These are phyloP conservation scores for Polyporus tsugae DNA, from an alignment of 1,284 basidiomycete genomes.

Conservation along the genomic window DNA sequence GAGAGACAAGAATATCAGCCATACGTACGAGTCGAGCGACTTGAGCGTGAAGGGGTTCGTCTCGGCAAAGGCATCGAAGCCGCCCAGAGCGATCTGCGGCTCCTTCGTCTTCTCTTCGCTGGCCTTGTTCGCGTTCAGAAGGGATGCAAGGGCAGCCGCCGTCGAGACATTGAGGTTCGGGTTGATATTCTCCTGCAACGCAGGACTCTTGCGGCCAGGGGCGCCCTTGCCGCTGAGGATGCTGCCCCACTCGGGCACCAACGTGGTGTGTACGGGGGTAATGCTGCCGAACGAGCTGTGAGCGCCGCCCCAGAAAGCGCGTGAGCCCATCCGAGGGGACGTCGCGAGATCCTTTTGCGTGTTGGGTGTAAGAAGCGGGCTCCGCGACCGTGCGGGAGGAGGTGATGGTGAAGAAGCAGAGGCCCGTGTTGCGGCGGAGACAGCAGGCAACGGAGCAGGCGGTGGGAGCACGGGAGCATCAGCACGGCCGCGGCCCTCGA, in stretches of 20 bases:
- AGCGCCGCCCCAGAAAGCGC: conserved; percentile 82
- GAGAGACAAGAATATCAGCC: conserved; percentile 11
- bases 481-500: conserved; percentile 61
- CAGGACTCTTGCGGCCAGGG: conserved; percentile 36
- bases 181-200: conserved; percentile 85
- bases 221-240: conserved; percentile 46
- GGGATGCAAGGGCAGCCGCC: conserved; percentile 24
- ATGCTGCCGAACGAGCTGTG: conserved; percentile 65
- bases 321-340: conserved; percentile 58
- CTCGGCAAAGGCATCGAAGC: conserved; percentile 77
- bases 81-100: conserved; percentile 34
- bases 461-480: conserved; percentile 52
- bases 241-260: conserved; percentile 66
- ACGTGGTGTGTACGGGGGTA: conserved; percentile 86
- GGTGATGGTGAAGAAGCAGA: conserved; percentile 35
- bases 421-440: conserved; percentile 40
- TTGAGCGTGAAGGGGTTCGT: conserved; percentile 84
- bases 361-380: conserved; percentile 70
- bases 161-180: conserved; percentile 65
- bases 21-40: conserved; percentile 74
- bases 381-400: conserved; percentile 40
- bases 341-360: conserved; percentile 85
- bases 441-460: conserved; percentile 51
- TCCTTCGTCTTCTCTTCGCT: conserved; percentile 36
- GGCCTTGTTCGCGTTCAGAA: conserved; percentile 21